A percentile compares a stretch with the other conserved stretches of the same genome.
phyloP scores from a whole-genome alignment of 2,329 filamentous ascomycete species.

The Neopestalotiopsis sp. region DNA sequence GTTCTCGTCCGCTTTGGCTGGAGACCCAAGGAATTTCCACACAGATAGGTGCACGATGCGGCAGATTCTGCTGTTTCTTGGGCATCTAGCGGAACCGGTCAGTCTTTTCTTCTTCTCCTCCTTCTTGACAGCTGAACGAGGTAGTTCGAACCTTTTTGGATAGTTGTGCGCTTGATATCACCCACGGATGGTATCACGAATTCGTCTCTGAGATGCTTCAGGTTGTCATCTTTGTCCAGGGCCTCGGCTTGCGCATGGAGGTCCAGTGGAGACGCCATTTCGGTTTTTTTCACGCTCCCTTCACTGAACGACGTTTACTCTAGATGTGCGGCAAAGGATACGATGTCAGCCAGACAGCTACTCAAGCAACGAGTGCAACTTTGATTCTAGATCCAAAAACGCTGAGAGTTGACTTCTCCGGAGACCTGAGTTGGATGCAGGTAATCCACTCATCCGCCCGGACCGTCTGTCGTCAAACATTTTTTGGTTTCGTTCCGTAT shows the following conservation, averaged over 20 bases:
- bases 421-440: neutral
- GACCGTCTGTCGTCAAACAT: neutral
- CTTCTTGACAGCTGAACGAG: neutral
- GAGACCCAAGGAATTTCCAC: constrained; percentile 79
- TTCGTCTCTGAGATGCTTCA: constrained; percentile 35
- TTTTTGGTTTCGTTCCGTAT: neutral
- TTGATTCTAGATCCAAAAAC: neutral
- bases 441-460: neutral
- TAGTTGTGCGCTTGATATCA: constrained; percentile 36
- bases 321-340: too few species aligned
- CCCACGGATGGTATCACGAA: constrained; percentile 37
- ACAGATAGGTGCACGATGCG: constrained; percentile 68
- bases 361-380: neutral
- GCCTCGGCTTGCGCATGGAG: constrained; percentile 35
- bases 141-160: constrained; percentile 26
- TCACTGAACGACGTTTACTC: neutral
- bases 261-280: constrained; percentile 21
- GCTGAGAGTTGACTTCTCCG: neutral
- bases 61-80: constrained; percentile 30
- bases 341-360: neutral
- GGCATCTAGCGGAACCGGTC: constrained; percentile 10
- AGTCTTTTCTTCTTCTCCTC: neutral
- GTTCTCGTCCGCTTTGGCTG: constrained; percentile 70
- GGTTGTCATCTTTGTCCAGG: constrained; percentile 33
- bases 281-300: neutral